A percentile compares a stretch with the other conserved stretches of the same genome.
Conservation (phyloP, 2,329 filamentous ascomycete species). For the Penicillium sp. region DNA sequence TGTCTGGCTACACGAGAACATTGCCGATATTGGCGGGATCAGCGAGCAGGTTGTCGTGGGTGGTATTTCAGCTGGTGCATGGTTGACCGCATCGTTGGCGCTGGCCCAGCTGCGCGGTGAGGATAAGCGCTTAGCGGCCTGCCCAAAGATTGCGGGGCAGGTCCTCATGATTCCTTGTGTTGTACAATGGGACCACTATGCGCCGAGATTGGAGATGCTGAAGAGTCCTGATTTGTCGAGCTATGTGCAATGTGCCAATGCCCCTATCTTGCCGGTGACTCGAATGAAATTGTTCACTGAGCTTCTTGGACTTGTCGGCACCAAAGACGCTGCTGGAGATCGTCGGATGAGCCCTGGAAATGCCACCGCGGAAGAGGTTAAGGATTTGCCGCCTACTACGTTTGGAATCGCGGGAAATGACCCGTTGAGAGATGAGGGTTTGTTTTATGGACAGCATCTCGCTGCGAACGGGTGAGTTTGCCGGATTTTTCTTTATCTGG, state of each 20-base stretch:
- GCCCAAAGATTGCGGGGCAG: conserved; percentile 48
- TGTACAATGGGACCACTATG: conserved; percentile 38
- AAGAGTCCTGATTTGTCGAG: conserved; percentile 45
- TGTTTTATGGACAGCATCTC: conserved; percentile 48
- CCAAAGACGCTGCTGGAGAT: conserved; percentile 29
- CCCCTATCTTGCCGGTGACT: conserved; percentile 50
- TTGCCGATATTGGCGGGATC: conserved; percentile 41
- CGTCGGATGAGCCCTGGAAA: conserved; percentile 42
- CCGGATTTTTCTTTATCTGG: neutral
- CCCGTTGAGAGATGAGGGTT: conserved; percentile 50
- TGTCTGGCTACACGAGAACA: conserved; percentile 52
- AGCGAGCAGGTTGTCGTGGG: conserved; percentile 45
- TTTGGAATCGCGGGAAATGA: conserved; percentile 50
- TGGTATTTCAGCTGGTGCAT: conserved; percentile 51
- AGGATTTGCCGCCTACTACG: conserved; percentile 45
- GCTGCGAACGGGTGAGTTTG: conserved; percentile 44
- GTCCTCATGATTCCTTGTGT: conserved; percentile 53
- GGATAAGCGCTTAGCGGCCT: conserved; percentile 15
- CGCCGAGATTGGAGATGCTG: conserved; percentile 35
- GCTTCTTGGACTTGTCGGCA: conserved; percentile 24
- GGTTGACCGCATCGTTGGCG: conserved; percentile 45
- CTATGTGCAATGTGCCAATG: conserved; percentile 47
- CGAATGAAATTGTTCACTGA: conserved; percentile 35
- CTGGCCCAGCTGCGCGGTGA: conserved; percentile 39
- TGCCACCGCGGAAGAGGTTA: conserved; percentile 31